phyloP scores from a whole-genome alignment of 1,139 yeast species.

The Geotrichum siamense region DNA sequence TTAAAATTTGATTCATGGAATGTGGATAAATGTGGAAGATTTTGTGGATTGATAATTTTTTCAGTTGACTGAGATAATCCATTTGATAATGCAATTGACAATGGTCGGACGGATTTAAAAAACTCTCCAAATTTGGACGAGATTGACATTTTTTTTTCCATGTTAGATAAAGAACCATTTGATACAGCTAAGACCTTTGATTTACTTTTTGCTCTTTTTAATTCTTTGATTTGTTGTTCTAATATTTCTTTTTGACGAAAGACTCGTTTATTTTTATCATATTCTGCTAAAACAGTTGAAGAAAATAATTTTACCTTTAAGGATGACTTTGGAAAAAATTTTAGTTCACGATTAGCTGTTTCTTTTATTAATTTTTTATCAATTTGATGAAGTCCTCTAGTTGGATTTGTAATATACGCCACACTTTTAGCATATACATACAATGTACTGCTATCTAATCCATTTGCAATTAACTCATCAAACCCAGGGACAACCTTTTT shows the following conservation, averaged over 20 bases:
- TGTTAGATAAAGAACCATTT: constrained; percentile 26
- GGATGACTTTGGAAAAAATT: constrained; percentile 33
- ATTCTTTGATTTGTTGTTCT: constrained; percentile 37
- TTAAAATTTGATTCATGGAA: constrained; percentile 45
- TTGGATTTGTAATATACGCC: constrained; percentile 30
- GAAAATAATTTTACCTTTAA: constrained; percentile 40
- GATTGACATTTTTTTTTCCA: not conserved
- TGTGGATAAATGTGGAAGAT: constrained; percentile 50
- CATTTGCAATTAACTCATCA: constrained; percentile 9
- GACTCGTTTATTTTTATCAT: constrained; percentile 48
- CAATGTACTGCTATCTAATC: constrained; percentile 3
- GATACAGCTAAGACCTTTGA: constrained; percentile 1
- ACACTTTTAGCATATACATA: constrained; percentile 15
- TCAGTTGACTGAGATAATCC: constrained; percentile 31
- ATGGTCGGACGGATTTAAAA: constrained; percentile 38
- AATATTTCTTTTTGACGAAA: constrained; percentile 40
- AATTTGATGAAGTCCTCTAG: constrained; percentile 25
- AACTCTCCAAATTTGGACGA: constrained; percentile 32
- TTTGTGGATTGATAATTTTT: constrained; percentile 45
- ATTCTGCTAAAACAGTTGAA: constrained; percentile 41
- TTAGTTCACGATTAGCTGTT: constrained; percentile 40
- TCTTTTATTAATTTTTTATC: constrained; percentile 36
- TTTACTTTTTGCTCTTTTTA: constrained; percentile 23
- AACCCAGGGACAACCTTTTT: constrained; percentile 19
- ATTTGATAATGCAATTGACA: constrained; percentile 37